Conservation (phyloP, 2,329 filamentous ascomycete species). For the Chaetomium sp. region DNA sequence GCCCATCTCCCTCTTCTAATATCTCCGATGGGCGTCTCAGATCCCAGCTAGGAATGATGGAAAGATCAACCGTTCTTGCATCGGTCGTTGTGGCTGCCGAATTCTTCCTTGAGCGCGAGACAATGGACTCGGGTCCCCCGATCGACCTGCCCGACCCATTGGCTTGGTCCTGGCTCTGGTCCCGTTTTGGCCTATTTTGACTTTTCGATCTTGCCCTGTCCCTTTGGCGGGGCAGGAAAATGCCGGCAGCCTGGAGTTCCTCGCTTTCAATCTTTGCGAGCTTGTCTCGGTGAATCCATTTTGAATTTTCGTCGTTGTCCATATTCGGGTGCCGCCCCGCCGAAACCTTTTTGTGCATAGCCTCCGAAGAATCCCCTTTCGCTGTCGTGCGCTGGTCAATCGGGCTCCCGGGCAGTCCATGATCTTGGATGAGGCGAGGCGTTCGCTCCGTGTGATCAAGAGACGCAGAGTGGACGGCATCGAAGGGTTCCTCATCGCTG, state of each 20-base stretch:
- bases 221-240: slow-evolving; percentile 51
- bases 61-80: slow-evolving; percentile 33
- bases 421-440: slow-evolving; percentile 35
- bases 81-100: slow-evolving; percentile 36
- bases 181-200: slow-evolving; percentile 29
- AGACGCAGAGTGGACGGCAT: slow-evolving; percentile 14
- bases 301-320: slow-evolving; percentile 50
- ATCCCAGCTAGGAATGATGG: slow-evolving; percentile 55
- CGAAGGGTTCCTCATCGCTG: slow-evolving; percentile 15
- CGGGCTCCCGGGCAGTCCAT: slow-evolving; percentile 39
- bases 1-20: slow-evolving; percentile 50
- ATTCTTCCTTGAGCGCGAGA: slow-evolving; percentile 40
- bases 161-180: slow-evolving; percentile 30
- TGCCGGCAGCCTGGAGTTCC: slow-evolving; percentile 73
- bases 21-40: slow-evolving; percentile 72
- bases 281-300: slow-evolving; percentile 85
- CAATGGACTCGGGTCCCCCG: slow-evolving; percentile 27
- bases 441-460: slow-evolving; percentile 27
- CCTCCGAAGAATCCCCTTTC: slow-evolving; percentile 17
- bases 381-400: slow-evolving; percentile 35
- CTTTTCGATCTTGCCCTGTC: slow-evolving; percentile 46
- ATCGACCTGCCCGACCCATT: slow-evolving; percentile 29
- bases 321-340: slow-evolving; percentile 28
- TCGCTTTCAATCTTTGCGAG: slow-evolving; percentile 73
- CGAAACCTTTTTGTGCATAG: slow-evolving; percentile 21